Evolutionary conservation across 2,329 filamentous ascomycete genomes (phyloP), one percentile per base, ranked within the genome.

Genomic region (Alternaria burnsii): DNA sequence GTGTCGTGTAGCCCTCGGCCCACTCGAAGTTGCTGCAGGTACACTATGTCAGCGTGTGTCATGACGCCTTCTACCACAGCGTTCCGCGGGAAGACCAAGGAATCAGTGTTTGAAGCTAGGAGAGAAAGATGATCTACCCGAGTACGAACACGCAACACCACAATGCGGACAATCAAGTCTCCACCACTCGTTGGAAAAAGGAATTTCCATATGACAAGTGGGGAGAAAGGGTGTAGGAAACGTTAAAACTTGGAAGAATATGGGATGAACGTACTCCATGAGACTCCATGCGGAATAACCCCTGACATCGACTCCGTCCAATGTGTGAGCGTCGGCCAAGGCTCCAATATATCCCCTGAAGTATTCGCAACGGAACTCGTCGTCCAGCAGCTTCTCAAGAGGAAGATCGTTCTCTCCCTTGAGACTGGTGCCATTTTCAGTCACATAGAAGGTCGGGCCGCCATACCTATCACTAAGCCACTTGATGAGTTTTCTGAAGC

Each of bases 281-380:
- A 97, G 84, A 76, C 89, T 93, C 92, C 93, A 97, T 16, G 90
- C 92, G 82, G 94, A 87, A 79, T 95, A 96, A 4, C 89, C 92
- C 68, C 86, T 84, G 55, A 94, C 90, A 71, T 94, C 86, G 50
- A 93, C 91, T n/a, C 89, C 89, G 71, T 95, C 91, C 70, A 89
- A 80, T 53, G 84, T 82, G 38, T 86, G 86, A 2, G 93, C 91
- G 71, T 90, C 85, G 26, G 90, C 91, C 86, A 96, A 86, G 59
- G 92, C 92, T 50, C 82, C 84, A 68, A 95, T 87, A 75, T 97
- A 96, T 57, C 86, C 87, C 59, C 88, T 81, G 81, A 92, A 96
- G 81, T 96, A 97, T 73, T 90, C 82, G 55, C 88, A 88, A 22
- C 93, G 87, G 84, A 96, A 94, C 68, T 93, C 89, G 76, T 97